These are phyloP conservation scores for Gymnopilus junonius DNA, from an alignment of 768 basidiomycete species.

Conservation along the genomic window DNA sequence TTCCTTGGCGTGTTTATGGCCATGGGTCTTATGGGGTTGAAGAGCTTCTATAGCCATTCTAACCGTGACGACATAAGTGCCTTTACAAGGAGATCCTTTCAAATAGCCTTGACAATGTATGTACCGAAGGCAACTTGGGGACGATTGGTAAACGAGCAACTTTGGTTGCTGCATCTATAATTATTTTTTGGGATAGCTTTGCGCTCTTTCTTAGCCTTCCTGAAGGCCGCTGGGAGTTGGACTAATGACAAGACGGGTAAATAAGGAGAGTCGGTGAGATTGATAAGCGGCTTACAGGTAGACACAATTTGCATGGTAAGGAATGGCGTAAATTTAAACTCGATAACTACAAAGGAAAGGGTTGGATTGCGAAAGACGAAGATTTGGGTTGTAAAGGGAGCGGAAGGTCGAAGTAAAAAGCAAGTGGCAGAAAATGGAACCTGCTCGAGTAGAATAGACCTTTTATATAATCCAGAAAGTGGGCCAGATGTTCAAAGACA, in stretches of 20 bases:
- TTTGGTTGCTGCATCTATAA: constrained; percentile 29
- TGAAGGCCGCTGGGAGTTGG: constrained; percentile 7
- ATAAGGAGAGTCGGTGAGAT: not conserved
- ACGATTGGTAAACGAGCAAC: constrained; percentile 32
- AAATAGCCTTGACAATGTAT: constrained; percentile 29
- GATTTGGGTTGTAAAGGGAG: not conserved
- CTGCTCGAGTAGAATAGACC: not conserved
- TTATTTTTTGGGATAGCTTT: constrained; percentile 27
- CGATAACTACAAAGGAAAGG: no score
- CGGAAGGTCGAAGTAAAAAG: not conserved
- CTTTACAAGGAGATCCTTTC: constrained; percentile 24
- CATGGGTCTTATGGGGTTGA: no score
- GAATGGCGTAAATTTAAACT: not conserved
- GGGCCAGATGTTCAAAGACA: not conserved
- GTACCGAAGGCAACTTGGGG: constrained; percentile 33
- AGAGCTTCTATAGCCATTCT: constrained; percentile 2
- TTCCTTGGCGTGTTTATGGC: not conserved
- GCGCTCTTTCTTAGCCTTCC: constrained; percentile 10
- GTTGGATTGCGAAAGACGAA: not conserved
- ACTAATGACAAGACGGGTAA: not conserved
- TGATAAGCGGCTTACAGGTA: not conserved
- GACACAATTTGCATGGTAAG: not conserved
- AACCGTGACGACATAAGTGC: constrained; percentile 21
- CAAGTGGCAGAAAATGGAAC: constrained; percentile 4
- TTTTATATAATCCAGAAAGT: not conserved